Evolutionary conservation across 2,329 filamentous ascomycete species (phyloP).

Genomic region (Nemania sp.): DNA sequence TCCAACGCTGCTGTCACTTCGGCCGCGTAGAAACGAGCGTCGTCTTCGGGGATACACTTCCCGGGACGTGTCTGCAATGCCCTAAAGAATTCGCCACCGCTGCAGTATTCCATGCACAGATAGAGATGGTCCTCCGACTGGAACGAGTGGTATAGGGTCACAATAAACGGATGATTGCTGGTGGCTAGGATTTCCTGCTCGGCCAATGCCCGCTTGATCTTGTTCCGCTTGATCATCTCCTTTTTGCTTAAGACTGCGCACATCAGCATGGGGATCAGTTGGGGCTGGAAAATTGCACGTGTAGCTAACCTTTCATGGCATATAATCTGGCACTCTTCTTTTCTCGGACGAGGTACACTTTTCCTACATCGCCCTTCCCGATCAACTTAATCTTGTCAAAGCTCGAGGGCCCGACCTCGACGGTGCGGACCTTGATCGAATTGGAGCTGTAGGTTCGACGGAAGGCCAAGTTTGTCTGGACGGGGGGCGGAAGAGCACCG

Average conservation of each 20-base stretch:
- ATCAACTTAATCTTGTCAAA: conserved; percentile 99
- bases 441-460: conserved; percentile 97
- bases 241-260: conserved; percentile 91
- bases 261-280: conserved; percentile 27
- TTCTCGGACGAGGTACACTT: conserved; percentile 95
- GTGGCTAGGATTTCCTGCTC: conserved; percentile 98
- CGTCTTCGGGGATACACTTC: conserved; percentile 96
- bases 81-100: conserved; percentile 96
- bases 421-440: conserved; percentile 96
- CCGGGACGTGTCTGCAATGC: conserved; percentile 94
- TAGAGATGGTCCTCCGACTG: conserved; percentile 98
- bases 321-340: conserved; percentile 96
- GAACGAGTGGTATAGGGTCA: conserved; percentile 98
- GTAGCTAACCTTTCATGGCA: conserved; percentile 88
- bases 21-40: conserved; percentile 94
- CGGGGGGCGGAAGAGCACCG: conserved; percentile 67
- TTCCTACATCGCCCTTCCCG: conserved; percentile 97
- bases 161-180: conserved; percentile 98
- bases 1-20: conserved; percentile 96
- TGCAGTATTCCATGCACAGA: conserved; percentile 99
- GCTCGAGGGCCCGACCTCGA: conserved; percentile 91
- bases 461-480: conserved; percentile 75
- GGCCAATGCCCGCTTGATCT: conserved; percentile 96
- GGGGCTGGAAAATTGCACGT: background rate
- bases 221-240: conserved; percentile 99